Base-by-base conservation (phyloP, 805 yeast species). In the Sugiyamaella qingdaonensis region DNA sequence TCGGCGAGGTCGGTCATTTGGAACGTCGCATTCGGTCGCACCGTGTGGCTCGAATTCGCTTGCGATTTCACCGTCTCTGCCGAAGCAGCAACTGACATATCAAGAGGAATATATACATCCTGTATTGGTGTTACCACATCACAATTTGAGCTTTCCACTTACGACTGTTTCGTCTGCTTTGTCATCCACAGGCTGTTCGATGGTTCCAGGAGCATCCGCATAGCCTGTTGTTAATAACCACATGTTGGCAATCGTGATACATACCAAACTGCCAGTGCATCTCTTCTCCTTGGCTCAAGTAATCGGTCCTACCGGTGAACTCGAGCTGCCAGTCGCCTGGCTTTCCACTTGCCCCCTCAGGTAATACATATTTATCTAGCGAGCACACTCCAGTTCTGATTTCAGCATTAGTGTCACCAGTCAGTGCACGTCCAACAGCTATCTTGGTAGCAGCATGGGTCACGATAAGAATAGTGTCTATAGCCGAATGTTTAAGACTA, bases 381-480 rank as follows among this genome's bases (percentile, higher is more conserved):
- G 96, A 85, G 65, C 97, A 90, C 1, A 95, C 83, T 1, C 95
- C 95, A 1, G 96, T 85, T 48, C 90, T 75, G 9, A 81, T 75
- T 43, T 79, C 75, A 18, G 80, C 80, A 39, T 73, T 72, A 0
- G 64, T 49, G 52, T 77, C 78, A 0, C 82, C 82, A 62, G 86
- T 64, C 13, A 92, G 72, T 0, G 86, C 78, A 81, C 88, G 80
- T 2, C 97, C 97, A 14, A 92, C 71, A 0, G 95, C 91, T 55
- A 90, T 88, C 67, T 89, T 88, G 4, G 95, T 79, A 2, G 98
- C 97, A 0, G 98, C 99, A 70, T 94, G 98, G 2, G 96, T 83
- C 27, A 88, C 83, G n/a, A 92, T 71, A 19, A 94, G 62, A 7
- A 94, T 73, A 0, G 82, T 74, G 35, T 82, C 80, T 32, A 81